A percentile compares a stretch with the other conserved stretches of the same genome.
Evolutionary conservation across 345 rosid genomes (phyloP).

Genomic region (Eucalyptus sideroxylon): DNA sequence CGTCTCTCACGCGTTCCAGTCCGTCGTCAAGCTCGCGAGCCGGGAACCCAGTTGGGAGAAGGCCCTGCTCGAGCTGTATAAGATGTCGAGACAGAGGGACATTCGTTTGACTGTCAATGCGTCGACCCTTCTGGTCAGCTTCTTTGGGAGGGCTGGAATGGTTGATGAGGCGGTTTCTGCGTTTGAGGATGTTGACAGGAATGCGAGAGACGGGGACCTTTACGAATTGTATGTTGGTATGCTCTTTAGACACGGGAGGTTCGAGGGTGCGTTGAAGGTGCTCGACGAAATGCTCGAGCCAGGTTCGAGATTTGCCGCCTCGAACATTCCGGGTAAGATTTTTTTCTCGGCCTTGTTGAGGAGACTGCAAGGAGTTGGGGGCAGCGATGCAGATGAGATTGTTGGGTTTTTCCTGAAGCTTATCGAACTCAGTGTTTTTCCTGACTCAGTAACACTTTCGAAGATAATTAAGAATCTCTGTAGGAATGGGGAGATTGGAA

Average conservation of each 20-base stretch:
- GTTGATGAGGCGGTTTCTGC: conserved; percentile 26
- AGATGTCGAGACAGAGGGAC: conserved; percentile 28
- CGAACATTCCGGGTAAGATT: conserved; percentile 28
- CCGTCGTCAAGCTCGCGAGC: conserved; percentile 38
- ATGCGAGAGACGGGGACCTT: conserved; percentile 20
- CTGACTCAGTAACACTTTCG: conserved; percentile 22
- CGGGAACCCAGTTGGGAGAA: conserved; percentile 19
- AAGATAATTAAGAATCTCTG: conserved; percentile 37
- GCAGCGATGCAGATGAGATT: conserved; percentile 20
- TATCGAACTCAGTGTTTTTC: conserved; percentile 34
- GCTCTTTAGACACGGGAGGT: conserved; percentile 17
- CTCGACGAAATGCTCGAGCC: conserved; percentile 76
- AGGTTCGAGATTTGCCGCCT: conserved; percentile 21
- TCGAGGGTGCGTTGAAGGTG: conserved; percentile 50
- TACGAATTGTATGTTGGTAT: conserved; percentile 24
- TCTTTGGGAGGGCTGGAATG: conserved; percentile 36
- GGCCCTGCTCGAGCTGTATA: conserved; percentile 31
- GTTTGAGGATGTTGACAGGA: conserved; percentile 22
- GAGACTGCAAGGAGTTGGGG: conserved; percentile 4
- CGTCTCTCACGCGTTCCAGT: conserved; percentile 40
- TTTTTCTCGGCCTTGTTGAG: conserved; percentile 25
- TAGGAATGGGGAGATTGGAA: conserved; percentile 9
- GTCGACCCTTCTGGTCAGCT: conserved; percentile 30
- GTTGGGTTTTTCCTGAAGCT: conserved; percentile 30
- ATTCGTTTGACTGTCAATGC: conserved; percentile 33